Evolutionary conservation across 192 early-diverging fungal genomes (phyloP), one percentile per base, ranked within the genome.

Genomic region (Cetraspora pellucida): DNA sequence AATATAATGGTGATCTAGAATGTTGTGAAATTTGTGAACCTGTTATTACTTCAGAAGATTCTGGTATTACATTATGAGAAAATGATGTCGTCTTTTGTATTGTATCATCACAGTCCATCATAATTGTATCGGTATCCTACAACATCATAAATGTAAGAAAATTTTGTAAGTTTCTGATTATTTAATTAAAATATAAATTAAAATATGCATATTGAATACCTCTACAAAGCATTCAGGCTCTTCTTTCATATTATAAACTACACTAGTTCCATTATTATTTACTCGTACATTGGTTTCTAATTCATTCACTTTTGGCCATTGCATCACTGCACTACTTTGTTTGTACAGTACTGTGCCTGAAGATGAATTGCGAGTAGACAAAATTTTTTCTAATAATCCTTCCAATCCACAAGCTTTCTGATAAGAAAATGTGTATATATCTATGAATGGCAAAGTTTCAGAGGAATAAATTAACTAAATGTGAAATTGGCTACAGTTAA

Each of bases 341-440:
- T 37, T 10, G n/a, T n/a, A 49, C 47, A 31, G 10, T 46, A 17
- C 6, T 58, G 23, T 9, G 25, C 59, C 49, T 37, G 31, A 16
- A 30, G 10, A 14, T 19, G 6, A 23, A 28, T 11, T 25, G 11
- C 11, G 19, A 11, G 47, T 75, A 11, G 37, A 27, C 4, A 75
- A 25, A 46, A 75, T 75, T 64, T 30, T 75, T 23, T 47, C 47
- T 21, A 75, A 63, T 11, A 75, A 63, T n/a, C 25, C 46, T 10
- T 75, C 60, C 5, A 75, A n/a, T 63, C 73, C 73, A 43, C 47
- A 10, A 14, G 19, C 25, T 14, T 64, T 75, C 25, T 64, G 43
- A 50, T 49, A 75, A 19, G 73, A 75, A 27, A 21, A 28, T 30
- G 73, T 49, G 13, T n/a, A 13, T 30, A 75, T 64, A 54, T 50